A percentile compares a stretch with the other conserved stretches of the same genome.
phyloP scores from a whole-genome alignment of 2,329 filamentous ascomycete species.

The Phialophora expanda region DNA sequence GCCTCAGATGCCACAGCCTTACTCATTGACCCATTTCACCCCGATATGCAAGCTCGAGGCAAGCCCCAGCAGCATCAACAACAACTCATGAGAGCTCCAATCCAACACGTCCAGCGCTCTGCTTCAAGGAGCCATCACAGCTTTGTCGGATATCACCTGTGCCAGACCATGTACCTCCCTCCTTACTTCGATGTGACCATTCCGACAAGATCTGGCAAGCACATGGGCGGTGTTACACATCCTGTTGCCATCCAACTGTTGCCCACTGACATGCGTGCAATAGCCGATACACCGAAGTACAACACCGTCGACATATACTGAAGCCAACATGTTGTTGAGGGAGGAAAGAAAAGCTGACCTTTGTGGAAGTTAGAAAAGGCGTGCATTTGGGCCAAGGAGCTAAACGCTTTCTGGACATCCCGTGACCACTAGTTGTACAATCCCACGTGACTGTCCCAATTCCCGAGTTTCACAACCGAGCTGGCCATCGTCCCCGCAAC shows the following conservation, averaged over 20 bases:
- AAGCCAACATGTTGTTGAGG: not conserved
- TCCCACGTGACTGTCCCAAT: conserved; percentile 5
- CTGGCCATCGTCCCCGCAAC: conserved; percentile 5
- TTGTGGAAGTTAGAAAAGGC: conserved; percentile 9
- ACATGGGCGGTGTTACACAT: not conserved
- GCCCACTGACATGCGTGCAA: not conserved
- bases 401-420: not conserved
- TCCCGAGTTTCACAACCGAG: conserved; percentile 15
- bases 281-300: not conserved
- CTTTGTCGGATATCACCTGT: not conserved
- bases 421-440: not conserved
- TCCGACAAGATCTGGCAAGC: not conserved
- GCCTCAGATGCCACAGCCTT: not conserved
- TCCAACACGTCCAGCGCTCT: not conserved
- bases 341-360: not conserved
- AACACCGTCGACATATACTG: not conserved
- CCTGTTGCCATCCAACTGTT: not conserved
- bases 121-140: not conserved
- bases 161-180: not conserved
- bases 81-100: not conserved
- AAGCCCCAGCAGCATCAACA: not conserved
- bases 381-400: conserved; percentile 7
- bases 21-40: not conserved
- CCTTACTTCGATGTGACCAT: not conserved
- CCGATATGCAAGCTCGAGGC: not conserved